Base-by-base conservation (phyloP, 164 flowering plant species). In the Paratinospora sagittata region DNA sequence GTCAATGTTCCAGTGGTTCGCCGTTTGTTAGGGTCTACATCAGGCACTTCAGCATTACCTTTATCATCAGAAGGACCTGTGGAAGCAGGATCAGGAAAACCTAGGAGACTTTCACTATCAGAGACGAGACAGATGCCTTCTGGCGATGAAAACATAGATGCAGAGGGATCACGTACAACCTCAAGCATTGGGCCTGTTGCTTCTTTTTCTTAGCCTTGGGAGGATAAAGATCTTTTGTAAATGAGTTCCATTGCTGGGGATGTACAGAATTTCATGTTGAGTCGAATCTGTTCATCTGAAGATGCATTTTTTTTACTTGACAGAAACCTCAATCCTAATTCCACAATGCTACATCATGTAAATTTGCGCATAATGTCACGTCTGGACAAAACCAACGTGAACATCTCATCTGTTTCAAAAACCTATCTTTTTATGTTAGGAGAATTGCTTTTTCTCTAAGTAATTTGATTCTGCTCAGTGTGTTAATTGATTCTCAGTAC, bases 41-140 rank as follows among this genome's bases (percentile, higher is more conserved):
- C 96, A n/a, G 93, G 84, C 61, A 43, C 84, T 66, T 73, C 82
- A 66, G 85, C 85, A 37, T 70, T 88, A 62, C 78, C 78, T 60
- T 80, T 92, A 70, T 77, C 95, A 26, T 75, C 92, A 24, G 90
- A 87, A 69, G 91, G 89, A 70, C 83, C 85, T 66, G 85, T 75
- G 68, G 98, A 90, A 75, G 78, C 85, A 69, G 82, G 83, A 60
- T 75, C 88, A 41, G 78, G 83, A 63, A 84, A 81, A 68, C 74
- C 90, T 23, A 82, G 95, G 72, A 74, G 87, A 67, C 87, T 85
- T 47, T 78, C 93, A 67, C 71, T 85, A 55, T 81, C 96, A 68
- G 97, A 90, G 81, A 70, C 88, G 74, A 84, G 87, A 67, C 88
- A 87, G 74, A 82, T 89, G 75, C 73, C 92, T 72, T 84, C 96